phyloP scores from a whole-genome alignment of 2,329 filamentous ascomycete species.

The Scytalidium lignicola region DNA sequence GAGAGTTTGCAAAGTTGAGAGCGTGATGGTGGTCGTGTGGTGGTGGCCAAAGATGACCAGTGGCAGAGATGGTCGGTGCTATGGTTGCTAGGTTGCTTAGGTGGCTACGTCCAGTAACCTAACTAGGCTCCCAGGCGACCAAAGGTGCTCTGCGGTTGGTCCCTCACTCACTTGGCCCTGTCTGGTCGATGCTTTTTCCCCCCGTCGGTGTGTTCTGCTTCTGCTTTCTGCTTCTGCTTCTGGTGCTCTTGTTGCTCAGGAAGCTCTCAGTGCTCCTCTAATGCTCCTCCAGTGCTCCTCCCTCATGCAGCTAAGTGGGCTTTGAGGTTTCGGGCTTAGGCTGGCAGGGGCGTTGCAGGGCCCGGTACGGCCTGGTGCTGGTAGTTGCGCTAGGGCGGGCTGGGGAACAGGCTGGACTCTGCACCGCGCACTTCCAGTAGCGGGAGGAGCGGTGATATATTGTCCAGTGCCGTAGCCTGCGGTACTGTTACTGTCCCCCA shows the following conservation, averaged over 20 bases:
- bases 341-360: background rate
- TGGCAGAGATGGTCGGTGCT: background rate
- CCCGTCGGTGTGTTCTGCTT: background rate
- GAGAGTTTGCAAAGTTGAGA: slow-evolving; percentile 3
- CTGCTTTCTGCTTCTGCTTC: background rate
- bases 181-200: background rate
- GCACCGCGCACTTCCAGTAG: too few relatives aligned
- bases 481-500: too few relatives aligned
- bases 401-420: too few relatives aligned
- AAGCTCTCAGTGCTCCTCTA: too few relatives aligned
- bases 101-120: background rate
- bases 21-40: background rate
- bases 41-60: background rate
- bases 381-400: too few relatives aligned
- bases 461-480: too few relatives aligned
- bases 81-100: background rate
- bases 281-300: background rate
- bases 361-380: background rate
- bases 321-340: background rate
- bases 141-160: too few relatives aligned
- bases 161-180: too few relatives aligned
- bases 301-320: background rate
- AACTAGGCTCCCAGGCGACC: background rate
- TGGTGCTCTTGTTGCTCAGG: background rate
- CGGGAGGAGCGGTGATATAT: too few relatives aligned